Conservation (phyloP, 2,329 filamentous ascomycete genomes). For the Pseudocercospora musae region DNA sequence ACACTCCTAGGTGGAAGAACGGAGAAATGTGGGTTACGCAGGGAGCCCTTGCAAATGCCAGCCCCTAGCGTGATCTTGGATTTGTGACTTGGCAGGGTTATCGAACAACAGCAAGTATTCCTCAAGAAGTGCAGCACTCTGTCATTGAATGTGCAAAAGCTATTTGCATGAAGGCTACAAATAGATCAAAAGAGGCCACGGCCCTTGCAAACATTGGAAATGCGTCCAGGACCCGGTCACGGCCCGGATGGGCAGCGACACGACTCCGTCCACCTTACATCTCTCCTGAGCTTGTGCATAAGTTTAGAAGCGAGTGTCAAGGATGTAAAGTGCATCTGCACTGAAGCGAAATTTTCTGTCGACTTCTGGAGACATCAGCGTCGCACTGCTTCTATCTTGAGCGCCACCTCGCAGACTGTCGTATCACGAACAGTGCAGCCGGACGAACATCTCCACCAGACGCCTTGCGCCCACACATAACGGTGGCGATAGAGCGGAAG, state of each 20-base stretch:
- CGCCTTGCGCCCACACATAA: background rate
- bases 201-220: background rate
- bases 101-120: background rate
- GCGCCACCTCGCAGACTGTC: slow-evolving; percentile 7
- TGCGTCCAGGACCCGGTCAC: background rate
- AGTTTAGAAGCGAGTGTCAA: background rate
- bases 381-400: slow-evolving; percentile 15
- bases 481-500: slow-evolving; percentile 1
- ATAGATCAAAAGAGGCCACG: background rate
- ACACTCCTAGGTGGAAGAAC: too few relatives aligned
- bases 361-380: background rate
- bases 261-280: background rate
- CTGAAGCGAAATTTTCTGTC: slow-evolving; percentile 8
- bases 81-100: background rate
- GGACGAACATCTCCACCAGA: slow-evolving; percentile 3
- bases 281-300: slow-evolving; percentile 4
- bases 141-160: background rate
- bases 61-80: background rate
- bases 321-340: slow-evolving; percentile 4
- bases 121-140: background rate
- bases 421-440: slow-evolving; percentile 7
- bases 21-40: background rate
- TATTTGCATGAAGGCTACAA: background rate
- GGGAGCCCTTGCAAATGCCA: background rate
- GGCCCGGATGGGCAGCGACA: background rate